Base-by-base conservation (phyloP, 176 grass and related monocot genomes). In the Oryza officinalis region DNA sequence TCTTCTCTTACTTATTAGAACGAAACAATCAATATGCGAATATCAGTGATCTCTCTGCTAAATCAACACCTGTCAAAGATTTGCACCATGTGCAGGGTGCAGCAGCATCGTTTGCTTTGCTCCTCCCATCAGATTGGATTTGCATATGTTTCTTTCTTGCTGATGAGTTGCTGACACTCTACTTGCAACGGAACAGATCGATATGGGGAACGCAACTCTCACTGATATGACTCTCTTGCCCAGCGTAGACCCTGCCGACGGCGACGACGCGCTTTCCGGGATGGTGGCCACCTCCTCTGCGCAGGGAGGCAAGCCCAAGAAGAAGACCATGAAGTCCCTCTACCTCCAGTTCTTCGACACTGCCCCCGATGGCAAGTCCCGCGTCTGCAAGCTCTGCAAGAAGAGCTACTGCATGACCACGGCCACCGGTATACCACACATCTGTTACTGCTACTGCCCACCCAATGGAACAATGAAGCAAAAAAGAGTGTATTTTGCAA, bases 331-430 rank as follows among this genome's bases (percentile, higher is more conserved):
- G 89, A 98, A 94, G 35, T 98, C 96, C 0, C 83, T 93, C 6
- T 95, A 94, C 77, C 93, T 95, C 63, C 90, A 83, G 67, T 98
- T 88, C 90, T 98, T 98, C 59, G 91, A 98, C 66, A 94, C 89
- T 13, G 89, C 96, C 17, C 27, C 85, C 18, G 93, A 98, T 71
- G 96, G 89, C 80, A 92, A 92, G 71, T 85, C 80, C 41, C 93
- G 96, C 63, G 49, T 84, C 75, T 98, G 96, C 87, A 92, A 88
- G 82, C 83, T 98, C 84, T 98, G 96, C 83, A 92, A 85, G 69
- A 94, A 98, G 88, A 87, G 70, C 84, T 98, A 98, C 93, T 94
- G 91, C 74, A 91, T 95, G 66, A 92, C 91, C 60, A 98, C 91
- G 10, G 96, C 96, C 43, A 95, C 93, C 14, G 96, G 93, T 98